Conservation (phyloP, 208 protist species). For the Wallacemonas rigidus region DNA sequence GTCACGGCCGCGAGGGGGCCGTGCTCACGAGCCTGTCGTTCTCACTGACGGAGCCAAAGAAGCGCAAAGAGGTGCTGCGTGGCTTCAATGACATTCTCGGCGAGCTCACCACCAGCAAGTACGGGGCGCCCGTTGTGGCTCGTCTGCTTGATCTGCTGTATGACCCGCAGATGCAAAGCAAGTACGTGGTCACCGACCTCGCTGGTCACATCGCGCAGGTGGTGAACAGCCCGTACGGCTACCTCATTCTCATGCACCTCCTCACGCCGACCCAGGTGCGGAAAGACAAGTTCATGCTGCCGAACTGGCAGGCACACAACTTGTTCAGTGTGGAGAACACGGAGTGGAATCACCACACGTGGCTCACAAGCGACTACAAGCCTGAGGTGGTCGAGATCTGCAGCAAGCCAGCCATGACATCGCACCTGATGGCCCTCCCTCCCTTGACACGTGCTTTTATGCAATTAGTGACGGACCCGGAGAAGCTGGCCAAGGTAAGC, state of each 20-base stretch:
- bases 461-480: slow-evolving; percentile 31
- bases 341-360: slow-evolving; percentile 87
- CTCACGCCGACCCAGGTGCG: slow-evolving; percentile 72
- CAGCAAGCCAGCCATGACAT: slow-evolving; percentile 68
- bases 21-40: slow-evolving; percentile 82
- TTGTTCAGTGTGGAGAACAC: slow-evolving; percentile 76
- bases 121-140: slow-evolving; percentile 82
- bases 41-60: slow-evolving; percentile 76
- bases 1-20: slow-evolving; percentile 69
- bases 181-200: slow-evolving; percentile 79
- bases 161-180: slow-evolving; percentile 80
- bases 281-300: slow-evolving; percentile 73
- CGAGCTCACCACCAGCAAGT: slow-evolving; percentile 76
- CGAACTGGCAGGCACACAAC: slow-evolving; percentile 87
- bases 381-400: slow-evolving; percentile 84
- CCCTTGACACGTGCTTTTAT: slow-evolving; percentile 64
- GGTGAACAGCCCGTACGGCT: slow-evolving; percentile 85
- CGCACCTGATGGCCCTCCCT: slow-evolving; percentile 72
- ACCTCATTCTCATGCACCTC: slow-evolving; percentile 85
- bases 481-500: slow-evolving; percentile 47
- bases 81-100: slow-evolving; percentile 67
- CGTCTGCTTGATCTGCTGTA: slow-evolving; percentile 89
- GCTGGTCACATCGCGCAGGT: slow-evolving; percentile 65
- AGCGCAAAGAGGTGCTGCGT: slow-evolving; percentile 82
- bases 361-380: slow-evolving; percentile 75